Conservation (phyloP, 371 early-diverging fungal genomes). For the Blakeslea trispora region DNA sequence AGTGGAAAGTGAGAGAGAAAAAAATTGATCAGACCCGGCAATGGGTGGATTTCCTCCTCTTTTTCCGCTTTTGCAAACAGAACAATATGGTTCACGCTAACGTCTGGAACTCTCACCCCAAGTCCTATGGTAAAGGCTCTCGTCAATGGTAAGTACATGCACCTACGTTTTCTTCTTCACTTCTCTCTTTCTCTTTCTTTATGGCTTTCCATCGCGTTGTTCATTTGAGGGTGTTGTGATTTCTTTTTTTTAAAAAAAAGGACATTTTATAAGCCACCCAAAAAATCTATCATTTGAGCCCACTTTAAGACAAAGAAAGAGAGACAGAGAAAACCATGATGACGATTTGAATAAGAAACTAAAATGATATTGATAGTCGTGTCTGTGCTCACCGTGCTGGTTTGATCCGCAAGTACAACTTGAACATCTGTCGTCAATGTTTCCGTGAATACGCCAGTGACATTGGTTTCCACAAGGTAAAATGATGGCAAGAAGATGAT, state of each 20-base stretch:
- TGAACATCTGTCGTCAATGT: slow-evolving; percentile 99
- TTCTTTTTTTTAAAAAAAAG: too few relatives aligned
- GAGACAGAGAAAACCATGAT: not conserved
- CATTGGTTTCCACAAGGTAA: slow-evolving; percentile 79
- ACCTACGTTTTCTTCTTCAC: not conserved
- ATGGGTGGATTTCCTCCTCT: slow-evolving; percentile 18
- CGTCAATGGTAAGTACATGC: slow-evolving; percentile 83
- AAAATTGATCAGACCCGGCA: not conserved
- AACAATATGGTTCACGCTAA: slow-evolving; percentile 89
- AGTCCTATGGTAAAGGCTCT: slow-evolving; percentile 97
- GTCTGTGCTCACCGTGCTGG: slow-evolving; percentile 99
- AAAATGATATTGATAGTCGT: too few relatives aligned
- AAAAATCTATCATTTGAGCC: slow-evolving; percentile 1
- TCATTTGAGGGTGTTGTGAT: too few relatives aligned
- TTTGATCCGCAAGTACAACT: slow-evolving; percentile 99
- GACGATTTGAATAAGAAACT: too few relatives aligned
- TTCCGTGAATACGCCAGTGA: slow-evolving; percentile 99
- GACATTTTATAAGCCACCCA: slow-evolving; percentile 21
- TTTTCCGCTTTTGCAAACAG: slow-evolving; percentile 20
- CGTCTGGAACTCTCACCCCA: slow-evolving; percentile 97
- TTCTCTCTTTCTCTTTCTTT: too few relatives aligned
- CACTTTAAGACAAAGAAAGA: not conserved
- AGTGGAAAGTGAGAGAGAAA: not conserved
- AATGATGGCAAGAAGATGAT: too few relatives aligned
- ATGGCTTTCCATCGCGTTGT: too few relatives aligned